Evolutionary conservation across 2,329 filamentous ascomycete genomes (phyloP).

Genomic region (Fusarium burgessii): DNA sequence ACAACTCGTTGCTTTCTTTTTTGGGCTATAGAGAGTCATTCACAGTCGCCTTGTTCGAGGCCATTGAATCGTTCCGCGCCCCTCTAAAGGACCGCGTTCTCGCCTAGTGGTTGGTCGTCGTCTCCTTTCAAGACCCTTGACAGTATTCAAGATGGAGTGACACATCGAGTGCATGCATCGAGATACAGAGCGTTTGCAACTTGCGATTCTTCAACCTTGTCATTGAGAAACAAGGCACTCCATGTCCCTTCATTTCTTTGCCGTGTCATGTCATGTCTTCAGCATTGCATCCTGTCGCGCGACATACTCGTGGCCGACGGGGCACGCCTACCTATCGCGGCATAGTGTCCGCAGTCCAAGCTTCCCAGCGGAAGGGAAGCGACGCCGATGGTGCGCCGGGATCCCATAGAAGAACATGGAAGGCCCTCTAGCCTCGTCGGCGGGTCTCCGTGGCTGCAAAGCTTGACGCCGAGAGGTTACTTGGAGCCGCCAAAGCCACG

Average conservation of each 20-base stretch:
- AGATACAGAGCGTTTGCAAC: constrained; percentile 11
- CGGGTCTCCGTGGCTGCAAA: constrained; percentile 31
- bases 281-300: constrained; percentile 16
- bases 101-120: constrained; percentile 4
- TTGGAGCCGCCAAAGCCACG: constrained; percentile 20
- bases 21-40: constrained; percentile 16
- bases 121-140: constrained; percentile 18
- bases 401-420: constrained; percentile 43
- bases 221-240: background rate
- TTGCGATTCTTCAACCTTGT: background rate
- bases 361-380: constrained; percentile 45
- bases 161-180: constrained; percentile 22
- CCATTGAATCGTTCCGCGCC: constrained; percentile 14
- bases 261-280: constrained; percentile 8
- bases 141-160: constrained; percentile 11
- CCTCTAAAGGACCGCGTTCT: constrained; percentile 1
- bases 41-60: background rate
- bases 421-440: constrained; percentile 32
- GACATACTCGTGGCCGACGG: constrained; percentile 40
- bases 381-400: constrained; percentile 37
- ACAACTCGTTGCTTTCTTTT: background rate
- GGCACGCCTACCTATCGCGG: constrained; percentile 38
- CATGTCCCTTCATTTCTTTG: constrained; percentile 12
- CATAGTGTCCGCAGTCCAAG: constrained; percentile 40
- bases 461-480: constrained; percentile 24